These are phyloP conservation scores for Syzygium jambos DNA, from an alignment of 345 rosid genomes.

Conservation along the genomic window DNA sequence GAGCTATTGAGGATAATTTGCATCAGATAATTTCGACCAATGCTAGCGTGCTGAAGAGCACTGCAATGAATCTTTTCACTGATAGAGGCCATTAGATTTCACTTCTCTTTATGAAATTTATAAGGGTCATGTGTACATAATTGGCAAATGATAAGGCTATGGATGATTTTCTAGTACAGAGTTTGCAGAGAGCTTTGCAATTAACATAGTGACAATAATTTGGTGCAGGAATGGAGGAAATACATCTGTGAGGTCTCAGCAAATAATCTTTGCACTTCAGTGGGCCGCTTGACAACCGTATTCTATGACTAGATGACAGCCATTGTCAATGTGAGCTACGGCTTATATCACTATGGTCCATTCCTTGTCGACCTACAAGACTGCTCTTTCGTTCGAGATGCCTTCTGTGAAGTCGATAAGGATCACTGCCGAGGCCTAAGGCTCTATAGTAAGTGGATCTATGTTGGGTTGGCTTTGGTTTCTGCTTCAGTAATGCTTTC, in stretches of 20 bases:
- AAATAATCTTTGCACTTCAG: slow-evolving; percentile 22
- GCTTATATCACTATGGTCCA: slow-evolving; percentile 20
- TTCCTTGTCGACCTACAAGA: slow-evolving; percentile 27
- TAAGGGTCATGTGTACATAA: not conserved
- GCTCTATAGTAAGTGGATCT: slow-evolving; percentile 26
- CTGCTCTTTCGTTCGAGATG: slow-evolving; percentile 28
- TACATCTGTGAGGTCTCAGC: slow-evolving; percentile 34
- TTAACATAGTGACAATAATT: not conserved
- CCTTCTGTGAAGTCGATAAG: slow-evolving; percentile 13
- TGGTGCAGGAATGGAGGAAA: slow-evolving; percentile 39
- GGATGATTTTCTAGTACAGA: not conserved
- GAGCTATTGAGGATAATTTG: not conserved
- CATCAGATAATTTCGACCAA: not conserved
- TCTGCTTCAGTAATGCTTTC: no score
- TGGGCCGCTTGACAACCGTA: slow-evolving; percentile 30
- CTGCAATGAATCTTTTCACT: not conserved
- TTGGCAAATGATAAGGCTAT: not conserved
- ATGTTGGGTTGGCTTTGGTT: no score
- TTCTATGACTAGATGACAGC: slow-evolving; percentile 20
- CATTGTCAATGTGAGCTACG: slow-evolving; percentile 37
- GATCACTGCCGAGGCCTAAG: slow-evolving; percentile 16
- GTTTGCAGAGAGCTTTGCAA: not conserved
- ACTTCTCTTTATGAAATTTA: not conserved
- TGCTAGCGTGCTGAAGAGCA: not conserved
- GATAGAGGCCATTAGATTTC: not conserved